These are phyloP conservation scores for Boletus rubropictus DNA, from an alignment of 768 basidiomycete genomes.

Conservation along the genomic window DNA sequence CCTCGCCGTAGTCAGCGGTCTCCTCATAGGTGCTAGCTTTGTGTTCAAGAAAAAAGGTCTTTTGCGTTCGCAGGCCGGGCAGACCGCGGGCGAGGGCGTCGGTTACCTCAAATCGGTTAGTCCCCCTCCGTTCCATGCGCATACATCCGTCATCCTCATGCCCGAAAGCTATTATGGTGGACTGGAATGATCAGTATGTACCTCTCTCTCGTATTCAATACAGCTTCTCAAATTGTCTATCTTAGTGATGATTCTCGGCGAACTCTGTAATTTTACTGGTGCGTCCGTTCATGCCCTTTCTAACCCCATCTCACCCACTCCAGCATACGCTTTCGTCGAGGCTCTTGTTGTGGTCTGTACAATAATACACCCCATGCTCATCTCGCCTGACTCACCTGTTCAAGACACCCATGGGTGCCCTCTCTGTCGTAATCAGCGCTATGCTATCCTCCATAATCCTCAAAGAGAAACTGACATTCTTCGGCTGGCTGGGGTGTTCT, in stretches of 20 bases:
- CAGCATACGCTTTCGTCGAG: constrained; percentile 84
- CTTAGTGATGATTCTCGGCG: constrained; percentile 87
- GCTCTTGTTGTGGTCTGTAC: constrained; percentile 82
- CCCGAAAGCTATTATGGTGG: constrained; percentile 80
- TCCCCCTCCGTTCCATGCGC: constrained; percentile 9
- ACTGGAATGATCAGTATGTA: constrained; percentile 72
- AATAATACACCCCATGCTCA: not conserved
- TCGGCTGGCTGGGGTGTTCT: constrained; percentile 93
- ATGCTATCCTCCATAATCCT: constrained; percentile 91
- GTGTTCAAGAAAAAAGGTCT: constrained; percentile 98
- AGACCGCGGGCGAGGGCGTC: constrained; percentile 77
- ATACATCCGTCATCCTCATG: constrained; percentile 9
- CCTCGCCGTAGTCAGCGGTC: constrained; percentile 69
- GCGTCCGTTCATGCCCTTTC: constrained; percentile 25
- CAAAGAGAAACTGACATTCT: constrained; percentile 87
- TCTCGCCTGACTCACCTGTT: constrained; percentile 1
- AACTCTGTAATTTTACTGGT: constrained; percentile 84
- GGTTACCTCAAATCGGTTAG: constrained; percentile 91
- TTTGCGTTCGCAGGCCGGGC: constrained; percentile 74
- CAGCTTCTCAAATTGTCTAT: not conserved
- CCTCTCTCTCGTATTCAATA: no score
- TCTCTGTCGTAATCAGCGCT: constrained; percentile 94
- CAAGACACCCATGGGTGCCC: constrained; percentile 89
- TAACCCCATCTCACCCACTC: constrained; percentile 9
- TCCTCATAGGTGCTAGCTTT: constrained; percentile 89